Evolutionary conservation across 2,329 filamentous ascomycete species (phyloP), one percentile per base, ranked within the genome.

Genomic region (Aspergillus fumigatiaffinis): DNA sequence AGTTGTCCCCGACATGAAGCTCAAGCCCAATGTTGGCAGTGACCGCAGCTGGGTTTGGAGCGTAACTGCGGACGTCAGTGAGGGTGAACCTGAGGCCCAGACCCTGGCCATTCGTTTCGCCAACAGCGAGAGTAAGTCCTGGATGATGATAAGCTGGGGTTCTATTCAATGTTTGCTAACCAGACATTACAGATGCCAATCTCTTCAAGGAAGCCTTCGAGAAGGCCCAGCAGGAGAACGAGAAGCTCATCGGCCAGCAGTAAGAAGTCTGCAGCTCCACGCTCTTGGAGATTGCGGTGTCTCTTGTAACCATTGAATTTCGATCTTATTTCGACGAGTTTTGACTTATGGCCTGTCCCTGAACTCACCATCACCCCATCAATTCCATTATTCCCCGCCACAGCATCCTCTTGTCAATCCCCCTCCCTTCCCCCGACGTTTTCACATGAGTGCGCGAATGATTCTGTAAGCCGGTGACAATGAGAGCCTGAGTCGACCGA

Each of bases 1-100:
- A 96, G 92, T 99, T 72, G 91, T 96, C 60, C 93, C 93, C 62
- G 93, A 97, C 79, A 97, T 99, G 93, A 97, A 96, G 83, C 88
- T 99, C 63, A 93, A 90, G 61, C 92, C 94, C 79, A 99, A 99
- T 76, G 92, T 97, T 66, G 94, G 94, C 71, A 96, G 91, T 71
- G 94, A 99, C 82, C 90, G 94, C 77, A 95, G 90, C 81, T 99
- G 94, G 94, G 94, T 99, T 66, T 99, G 94, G 94, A 97, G 96
- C 73, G 93, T 92, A 59, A 89, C 92, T 57, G 94, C 94, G 66
- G 94, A 99, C 83, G 93, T 97, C 68, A 96, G 91, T 73, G 94
- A 99, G 84, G 94, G 94, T 61, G 93, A 97, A 82, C 90, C 94
- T 63, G 94, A 99, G 84, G 91, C 92, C 55, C 88, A 92, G 72